Base-by-base conservation (phyloP, 179 eudicot genomes). In the Silene coronaria region DNA sequence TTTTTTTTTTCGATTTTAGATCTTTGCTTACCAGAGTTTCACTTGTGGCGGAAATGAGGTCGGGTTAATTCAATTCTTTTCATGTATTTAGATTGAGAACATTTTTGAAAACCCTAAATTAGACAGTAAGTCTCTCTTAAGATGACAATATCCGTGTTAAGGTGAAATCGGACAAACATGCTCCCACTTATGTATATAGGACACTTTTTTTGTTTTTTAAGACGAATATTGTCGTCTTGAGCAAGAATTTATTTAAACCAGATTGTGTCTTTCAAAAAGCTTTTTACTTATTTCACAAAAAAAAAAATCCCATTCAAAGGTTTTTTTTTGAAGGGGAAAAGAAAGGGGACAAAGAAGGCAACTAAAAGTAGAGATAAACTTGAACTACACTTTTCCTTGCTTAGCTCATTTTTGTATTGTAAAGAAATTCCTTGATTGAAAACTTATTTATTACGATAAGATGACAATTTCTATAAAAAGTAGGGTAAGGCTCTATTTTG, bases 351-450 rank as follows among this genome's bases (percentile, higher is more conserved):
- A 78, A 67, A 45, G 71, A 68, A 64, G 55, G 74, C 65, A 62
- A 59, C 78, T 67, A 72, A 53, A 62, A 71, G 70, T 22, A 58
- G 13, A 53, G 75, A 45, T 67, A 61, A 19, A 26, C 71, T 71
- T 53, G 28, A 65, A 77, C 64, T 57, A 34, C 71, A 51, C 66
- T 61, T 81, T 70, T 70, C 24, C 70, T 59, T 82, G 70, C 45
- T 81, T 78, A 69, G 76, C 74, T 62, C 21, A 19, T 68, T 46
- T 70, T 71, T 53, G 42, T 38, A 38, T 36, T 36, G 73, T 23
- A 75, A 74, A 67, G 71, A 71, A 75, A 32, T 23, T 48, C 36
- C 78, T 75, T 82, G 74, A 61, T 82, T 78, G 76, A 74, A 71
- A 70, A 78, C 7, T 46, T 75, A 71, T 7, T 55, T 14, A 53